Conservation (phyloP, 23 red algal species). For the Gracilaria caudata region DNA sequence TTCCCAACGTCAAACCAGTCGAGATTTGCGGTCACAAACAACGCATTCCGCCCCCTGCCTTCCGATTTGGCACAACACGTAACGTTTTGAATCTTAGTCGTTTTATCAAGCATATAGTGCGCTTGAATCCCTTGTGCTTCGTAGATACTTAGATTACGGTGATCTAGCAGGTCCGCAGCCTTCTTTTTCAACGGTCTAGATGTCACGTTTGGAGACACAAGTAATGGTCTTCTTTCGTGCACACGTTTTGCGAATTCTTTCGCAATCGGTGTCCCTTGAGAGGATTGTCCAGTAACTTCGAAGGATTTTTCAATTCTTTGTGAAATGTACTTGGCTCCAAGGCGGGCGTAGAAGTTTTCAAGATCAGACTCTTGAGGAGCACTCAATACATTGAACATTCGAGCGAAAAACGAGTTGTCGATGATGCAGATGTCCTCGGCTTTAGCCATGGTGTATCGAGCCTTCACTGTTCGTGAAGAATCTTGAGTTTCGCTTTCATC, state of each 20-base stretch:
- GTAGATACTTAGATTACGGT: conserved; percentile 22
- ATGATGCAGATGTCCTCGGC: conserved; percentile 62
- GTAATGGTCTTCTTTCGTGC: conserved; percentile 49
- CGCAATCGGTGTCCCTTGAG: conserved; percentile 9
- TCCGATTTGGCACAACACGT: conserved; percentile 51
- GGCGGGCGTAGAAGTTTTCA: conserved; percentile 43
- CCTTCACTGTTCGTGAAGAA: conserved; percentile 1
- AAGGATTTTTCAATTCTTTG: conserved; percentile 40
- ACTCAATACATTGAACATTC: conserved; percentile 45
- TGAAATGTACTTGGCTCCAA: conserved; percentile 52
- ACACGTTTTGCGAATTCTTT: conserved; percentile 37
- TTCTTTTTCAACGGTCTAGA: conserved; percentile 33
- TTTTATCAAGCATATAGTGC: conserved; percentile 13
- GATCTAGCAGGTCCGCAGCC: conserved; percentile 34
- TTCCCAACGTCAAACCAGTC: conserved; percentile 81
- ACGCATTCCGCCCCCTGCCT: conserved; percentile 17
- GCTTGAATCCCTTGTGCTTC: conserved; percentile 46
- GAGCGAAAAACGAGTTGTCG: conserved; percentile 46
- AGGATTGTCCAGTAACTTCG: not conserved
- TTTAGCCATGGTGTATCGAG: conserved; percentile 40
- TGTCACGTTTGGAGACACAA: conserved; percentile 38
- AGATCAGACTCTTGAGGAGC: conserved; percentile 61
- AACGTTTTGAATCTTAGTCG: conserved; percentile 33
- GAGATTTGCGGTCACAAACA: conserved; percentile 52
- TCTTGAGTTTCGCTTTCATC: conserved; percentile 17